Conservation (phyloP, 2,329 filamentous ascomycete genomes). For the Calonectria fujianensis region DNA sequence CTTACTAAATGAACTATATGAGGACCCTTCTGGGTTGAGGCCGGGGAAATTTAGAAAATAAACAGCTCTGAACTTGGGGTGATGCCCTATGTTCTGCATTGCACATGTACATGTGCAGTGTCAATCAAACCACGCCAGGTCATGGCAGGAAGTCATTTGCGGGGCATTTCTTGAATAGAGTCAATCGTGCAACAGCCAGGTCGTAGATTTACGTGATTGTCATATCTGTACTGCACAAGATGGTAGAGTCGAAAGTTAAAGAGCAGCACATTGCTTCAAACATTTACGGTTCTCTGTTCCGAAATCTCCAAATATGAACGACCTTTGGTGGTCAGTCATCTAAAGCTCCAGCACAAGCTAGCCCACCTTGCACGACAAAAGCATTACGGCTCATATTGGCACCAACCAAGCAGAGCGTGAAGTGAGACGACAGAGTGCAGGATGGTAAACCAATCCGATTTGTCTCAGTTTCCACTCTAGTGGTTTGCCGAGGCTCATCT, state of each 20-base stretch:
- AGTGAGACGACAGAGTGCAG: not conserved
- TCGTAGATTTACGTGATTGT: not conserved
- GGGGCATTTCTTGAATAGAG: not conserved
- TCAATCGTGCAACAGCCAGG: not conserved
- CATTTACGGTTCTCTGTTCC: too few species aligned
- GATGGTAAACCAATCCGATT: not conserved
- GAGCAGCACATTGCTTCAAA: not conserved
- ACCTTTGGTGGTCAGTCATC: not conserved
- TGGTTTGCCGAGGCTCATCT: conserved; percentile 23
- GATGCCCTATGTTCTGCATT: not conserved
- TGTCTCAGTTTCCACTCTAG: conserved; percentile 5
- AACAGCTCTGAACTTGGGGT: not conserved
- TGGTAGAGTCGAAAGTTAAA: not conserved
- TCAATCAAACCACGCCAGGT: not conserved
- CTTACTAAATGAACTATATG: too few species aligned
- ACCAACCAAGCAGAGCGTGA: not conserved
- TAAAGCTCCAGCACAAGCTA: not conserved
- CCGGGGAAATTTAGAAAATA: not conserved
- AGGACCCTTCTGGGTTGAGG: too few species aligned
- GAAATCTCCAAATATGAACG: not conserved
- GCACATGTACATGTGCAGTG: not conserved
- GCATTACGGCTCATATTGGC: not conserved
- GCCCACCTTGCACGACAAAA: not conserved
- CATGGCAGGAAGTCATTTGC: not conserved
- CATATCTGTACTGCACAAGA: not conserved